Conservation (phyloP, 2,329 filamentous ascomycete genomes). For the Fusarium sp. region DNA sequence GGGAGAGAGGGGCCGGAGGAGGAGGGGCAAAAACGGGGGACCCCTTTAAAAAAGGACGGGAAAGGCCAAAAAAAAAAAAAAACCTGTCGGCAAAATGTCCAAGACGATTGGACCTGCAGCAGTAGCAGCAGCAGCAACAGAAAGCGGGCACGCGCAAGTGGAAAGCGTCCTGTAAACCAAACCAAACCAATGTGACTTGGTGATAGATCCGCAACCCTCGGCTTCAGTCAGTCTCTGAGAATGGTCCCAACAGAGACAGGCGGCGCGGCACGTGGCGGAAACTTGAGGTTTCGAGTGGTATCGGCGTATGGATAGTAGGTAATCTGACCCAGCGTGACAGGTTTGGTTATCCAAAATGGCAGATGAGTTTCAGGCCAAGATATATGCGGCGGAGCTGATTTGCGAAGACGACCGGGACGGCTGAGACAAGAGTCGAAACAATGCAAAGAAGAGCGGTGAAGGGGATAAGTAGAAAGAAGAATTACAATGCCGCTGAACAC, state of each 20-base stretch:
- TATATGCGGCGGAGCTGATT: constrained; percentile 26
- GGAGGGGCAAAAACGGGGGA: constrained; percentile 39
- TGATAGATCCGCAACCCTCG: constrained; percentile 16
- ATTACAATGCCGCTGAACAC: constrained; percentile 7
- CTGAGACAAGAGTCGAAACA: constrained; percentile 28
- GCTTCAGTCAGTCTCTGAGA: constrained; percentile 7
- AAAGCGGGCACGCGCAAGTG: constrained; percentile 11
- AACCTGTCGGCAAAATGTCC: constrained; percentile 22
- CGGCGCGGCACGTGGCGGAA: constrained; percentile 32
- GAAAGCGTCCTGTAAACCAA: constrained; percentile 10
- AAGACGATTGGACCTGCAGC: constrained; percentile 27
- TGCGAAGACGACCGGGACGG: constrained; percentile 22
- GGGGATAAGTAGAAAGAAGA: background rate
- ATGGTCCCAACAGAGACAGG: constrained; percentile 26
- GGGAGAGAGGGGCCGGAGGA: constrained; percentile 40
- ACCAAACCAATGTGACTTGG: background rate
- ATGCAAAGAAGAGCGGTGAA: constrained; percentile 34
- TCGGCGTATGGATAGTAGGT: constrained; percentile 2
- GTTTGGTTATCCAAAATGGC: constrained; percentile 32
- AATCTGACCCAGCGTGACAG: constrained; percentile 23
- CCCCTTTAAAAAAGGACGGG: constrained; percentile 33
- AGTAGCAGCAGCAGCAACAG: background rate
- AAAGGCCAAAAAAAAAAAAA: constrained; percentile 25
- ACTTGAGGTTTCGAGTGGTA: constrained; percentile 7
- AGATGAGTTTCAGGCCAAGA: constrained; percentile 34